Base-by-base conservation (phyloP, 192 early-diverging fungal species). In the Coemansia sp. region DNA sequence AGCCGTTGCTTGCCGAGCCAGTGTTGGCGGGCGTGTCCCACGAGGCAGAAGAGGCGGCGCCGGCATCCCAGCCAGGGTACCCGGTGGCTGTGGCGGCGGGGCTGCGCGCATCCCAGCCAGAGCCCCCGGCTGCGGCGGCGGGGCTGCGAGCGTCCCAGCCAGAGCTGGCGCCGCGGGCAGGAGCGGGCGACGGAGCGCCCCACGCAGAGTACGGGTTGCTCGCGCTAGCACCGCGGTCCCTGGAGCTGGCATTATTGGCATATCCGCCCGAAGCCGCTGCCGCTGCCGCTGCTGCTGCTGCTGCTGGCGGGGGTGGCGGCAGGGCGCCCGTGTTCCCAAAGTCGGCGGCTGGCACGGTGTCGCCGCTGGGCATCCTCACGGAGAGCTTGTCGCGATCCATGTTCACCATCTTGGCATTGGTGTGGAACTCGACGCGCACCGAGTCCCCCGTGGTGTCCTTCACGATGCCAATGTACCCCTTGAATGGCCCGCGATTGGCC, bases 391-490 rank as follows among this genome's bases (percentile, higher is more conserved):
- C 84, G 62, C 88, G 88, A 23, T 89, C 87, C 2, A 98, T 88
- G n/a, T 82, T 90, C 26, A 99, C 85, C 21, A 92, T 85, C 10
- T 87, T 84, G 24, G 86, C 88, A 70, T 90, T 94, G 26, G 95
- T 96, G 76, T 98, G 95, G 24, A 99, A 84, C 76, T 98, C 95
- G 5, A 99, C 91, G 24, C 95, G 87, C 7, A 89, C 93, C 39
- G 77, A 72, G 9, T 67, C 71, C 55, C 91, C 90, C 0, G 85
- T 83, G 18, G 28, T 85, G 37, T 96, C 95, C 69, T 96, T 97
- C 34, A 95, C 94, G 59, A 98, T 94, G 18, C 97, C 97, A 18
- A 95, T 77, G 73, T 96, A 99, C n/a, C 95, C 95, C 72, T 99
- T 99, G 85, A 92, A 93, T 13, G 92, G 91, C 9, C 97, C 97